These are phyloP conservation scores for Hypoxylon sp. DNA, from an alignment of 2,329 filamentous ascomycete genomes.

Conservation along the genomic window DNA sequence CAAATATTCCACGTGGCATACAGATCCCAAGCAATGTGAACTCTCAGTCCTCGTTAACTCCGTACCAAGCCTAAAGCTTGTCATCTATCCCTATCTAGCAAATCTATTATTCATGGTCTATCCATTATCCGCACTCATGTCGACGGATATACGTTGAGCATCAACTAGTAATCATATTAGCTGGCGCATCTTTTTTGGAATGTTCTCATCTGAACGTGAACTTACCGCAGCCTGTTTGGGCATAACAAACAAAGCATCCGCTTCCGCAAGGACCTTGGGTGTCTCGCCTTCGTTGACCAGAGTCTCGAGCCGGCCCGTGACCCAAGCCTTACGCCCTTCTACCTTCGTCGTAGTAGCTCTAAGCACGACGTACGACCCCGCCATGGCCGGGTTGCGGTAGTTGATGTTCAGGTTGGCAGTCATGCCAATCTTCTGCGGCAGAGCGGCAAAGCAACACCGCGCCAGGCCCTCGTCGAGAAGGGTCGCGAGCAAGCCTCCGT, in stretches of 20 bases:
- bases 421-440: conserved; percentile 88
- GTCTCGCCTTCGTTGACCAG: conserved; percentile 74
- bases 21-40: conserved; percentile 10
- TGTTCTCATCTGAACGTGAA: conserved; percentile 41
- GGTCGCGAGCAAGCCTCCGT: conserved; percentile 92
- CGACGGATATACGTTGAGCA: conserved; percentile 57
- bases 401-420: conserved; percentile 88
- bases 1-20: conserved; percentile 3
- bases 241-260: conserved; percentile 88
- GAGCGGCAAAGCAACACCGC: conserved; percentile 86
- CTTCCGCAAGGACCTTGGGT: conserved; percentile 81
- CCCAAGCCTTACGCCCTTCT: conserved; percentile 95
- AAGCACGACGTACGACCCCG: conserved; percentile 82
- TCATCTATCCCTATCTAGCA: conserved; percentile 34
- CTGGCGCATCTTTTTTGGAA: neutral
- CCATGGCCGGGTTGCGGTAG: conserved; percentile 85
- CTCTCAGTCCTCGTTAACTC: conserved; percentile 28
- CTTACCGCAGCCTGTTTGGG: conserved; percentile 84
- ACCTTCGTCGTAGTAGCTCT: conserved; percentile 85
- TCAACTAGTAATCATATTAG: conserved; percentile 49
- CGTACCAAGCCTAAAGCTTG: conserved; percentile 17
- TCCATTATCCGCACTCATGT: conserved; percentile 40
- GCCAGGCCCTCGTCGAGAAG: conserved; percentile 92
- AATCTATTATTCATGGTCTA: conserved; percentile 22
- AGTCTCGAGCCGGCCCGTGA: conserved; percentile 88